Evolutionary conservation across 495 filamentous ascomycete genomes (phyloP).

Genomic region (Aspergillus olivimuriae): DNA sequence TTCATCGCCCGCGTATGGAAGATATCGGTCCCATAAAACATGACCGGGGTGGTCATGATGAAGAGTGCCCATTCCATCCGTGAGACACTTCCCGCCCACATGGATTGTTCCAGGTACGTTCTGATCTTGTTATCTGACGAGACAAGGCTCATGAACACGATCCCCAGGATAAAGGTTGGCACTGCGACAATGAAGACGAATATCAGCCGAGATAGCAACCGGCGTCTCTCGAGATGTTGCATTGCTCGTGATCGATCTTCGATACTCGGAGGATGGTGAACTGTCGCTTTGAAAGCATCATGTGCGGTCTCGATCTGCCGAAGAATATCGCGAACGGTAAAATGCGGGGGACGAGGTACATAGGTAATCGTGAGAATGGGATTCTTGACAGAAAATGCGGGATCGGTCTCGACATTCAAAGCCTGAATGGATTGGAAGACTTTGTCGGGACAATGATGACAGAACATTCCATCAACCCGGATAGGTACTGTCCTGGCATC

Average conservation of each 20-base stretch:
- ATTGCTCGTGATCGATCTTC: constrained; percentile 77
- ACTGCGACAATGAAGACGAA: constrained; percentile 71
- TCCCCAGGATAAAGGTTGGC: constrained; percentile 83
- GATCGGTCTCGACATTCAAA: constrained; percentile 43
- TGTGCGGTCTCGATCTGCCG: constrained; percentile 58
- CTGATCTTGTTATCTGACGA: constrained; percentile 47
- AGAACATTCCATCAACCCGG: constrained; percentile 78
- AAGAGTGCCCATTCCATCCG: constrained; percentile 80
- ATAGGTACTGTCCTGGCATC: constrained; percentile 56
- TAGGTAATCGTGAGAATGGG: constrained; percentile 72
- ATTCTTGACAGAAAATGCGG: constrained; percentile 41
- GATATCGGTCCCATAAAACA: constrained; percentile 80
- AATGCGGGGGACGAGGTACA: constrained; percentile 54
- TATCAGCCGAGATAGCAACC: constrained; percentile 57
- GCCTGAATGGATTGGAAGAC: constrained; percentile 48
- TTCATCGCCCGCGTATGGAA: constrained; percentile 77
- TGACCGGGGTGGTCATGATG: constrained; percentile 81
- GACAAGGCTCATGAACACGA: constrained; percentile 85
- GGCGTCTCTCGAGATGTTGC: constrained; percentile 54
- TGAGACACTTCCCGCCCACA: constrained; percentile 67
- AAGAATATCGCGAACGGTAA: constrained; percentile 75
- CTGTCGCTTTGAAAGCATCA: constrained; percentile 53
- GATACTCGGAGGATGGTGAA: constrained; percentile 76
- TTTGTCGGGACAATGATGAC: constrained; percentile 69
- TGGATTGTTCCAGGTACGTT: constrained; percentile 58